phyloP scores from a whole-genome alignment of 163 green algal species.

The Scenedesmus sp. region DNA sequence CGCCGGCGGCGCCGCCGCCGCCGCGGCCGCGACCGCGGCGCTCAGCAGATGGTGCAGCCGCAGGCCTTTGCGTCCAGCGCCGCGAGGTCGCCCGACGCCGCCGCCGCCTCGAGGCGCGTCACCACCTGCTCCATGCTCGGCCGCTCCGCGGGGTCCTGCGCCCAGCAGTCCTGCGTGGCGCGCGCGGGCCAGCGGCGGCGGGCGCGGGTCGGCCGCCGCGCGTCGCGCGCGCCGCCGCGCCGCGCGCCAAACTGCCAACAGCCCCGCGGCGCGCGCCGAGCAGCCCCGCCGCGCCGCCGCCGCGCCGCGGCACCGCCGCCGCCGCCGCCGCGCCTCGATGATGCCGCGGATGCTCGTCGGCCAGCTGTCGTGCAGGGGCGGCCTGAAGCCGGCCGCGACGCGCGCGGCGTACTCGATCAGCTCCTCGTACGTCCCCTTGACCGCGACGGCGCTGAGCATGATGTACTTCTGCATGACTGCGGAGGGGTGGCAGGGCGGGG shows the following conservation, averaged over 20 bases:
- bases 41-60: no score
- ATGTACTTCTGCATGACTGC: constrained; percentile 46
- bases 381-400: constrained; percentile 52
- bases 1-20: no score
- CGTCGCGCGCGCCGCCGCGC: no score
- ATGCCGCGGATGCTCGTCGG: constrained; percentile 5
- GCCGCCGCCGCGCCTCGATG: constrained; percentile 15
- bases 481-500: no score
- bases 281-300: no score
- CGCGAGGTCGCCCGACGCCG: not conserved
- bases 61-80: no score
- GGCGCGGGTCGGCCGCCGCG: not conserved
- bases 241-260: no score
- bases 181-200: not conserved
- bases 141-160: constrained; percentile 44
- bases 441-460: constrained; percentile 10
- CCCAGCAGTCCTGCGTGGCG: constrained; percentile 55
- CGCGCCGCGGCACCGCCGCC: no score
- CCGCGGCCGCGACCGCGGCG: no score
- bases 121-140: constrained; percentile 52
- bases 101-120: constrained; percentile 33
- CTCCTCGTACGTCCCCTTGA: constrained; percentile 7
- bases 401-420: constrained; percentile 20
- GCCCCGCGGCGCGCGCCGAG: no score
- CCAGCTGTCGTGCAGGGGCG: constrained; percentile 32